Evolutionary conservation across 116 monocot species (phyloP), one percentile per base, ranked within the genome.

Genomic region (Phalaenopsis hybrid): DNA sequence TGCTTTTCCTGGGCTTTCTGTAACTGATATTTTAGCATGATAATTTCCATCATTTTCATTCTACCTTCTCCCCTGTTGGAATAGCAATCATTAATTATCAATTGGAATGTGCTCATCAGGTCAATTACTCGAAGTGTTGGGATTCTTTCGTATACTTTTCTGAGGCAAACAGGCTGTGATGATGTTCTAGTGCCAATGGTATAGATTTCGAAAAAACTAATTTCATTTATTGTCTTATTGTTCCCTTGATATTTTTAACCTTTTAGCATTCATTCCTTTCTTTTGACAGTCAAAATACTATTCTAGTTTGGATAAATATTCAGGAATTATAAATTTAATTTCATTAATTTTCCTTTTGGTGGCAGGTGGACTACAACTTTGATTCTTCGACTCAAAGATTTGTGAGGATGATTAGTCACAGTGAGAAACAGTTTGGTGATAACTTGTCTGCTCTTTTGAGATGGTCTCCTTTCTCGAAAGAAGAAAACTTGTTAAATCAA

Each of bases 101-200:
- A 41, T 37, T 79, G 9, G 37, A n/a, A 48, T 44, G 10, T 44
- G 74, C 67, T 83, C 9, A 33, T 49, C 86, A 93, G 95, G 93
- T 82, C 58, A 50, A 69, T 79, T 63, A 93, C 96, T 78, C 89
- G 85, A 86, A 94, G 92, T 83, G 83, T 94, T 84, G 96, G 94
- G 15, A 83, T 96, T 75, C 94, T 96, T 86, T 96, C 96, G 37
- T 96, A 94, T 81, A 96, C 96, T 33, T 94, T 94, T 88, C 81
- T 96, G 51, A 89, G 80, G 57, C 88, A 90, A 87, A 89, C 87
- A 5, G 82, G 84, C 70, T 89, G 52, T 70, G 88, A 96, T 81
- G 94, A 94, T 82, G 81, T 96, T 49, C 75, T 94, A 44, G 92
- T 96, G 34, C 96, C 96, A 67, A 82, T 90, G 81, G 96, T 96